These are phyloP conservation scores for Sesbania bispinosa DNA, from an alignment of 306 rosid genomes.

Conservation along the genomic window DNA sequence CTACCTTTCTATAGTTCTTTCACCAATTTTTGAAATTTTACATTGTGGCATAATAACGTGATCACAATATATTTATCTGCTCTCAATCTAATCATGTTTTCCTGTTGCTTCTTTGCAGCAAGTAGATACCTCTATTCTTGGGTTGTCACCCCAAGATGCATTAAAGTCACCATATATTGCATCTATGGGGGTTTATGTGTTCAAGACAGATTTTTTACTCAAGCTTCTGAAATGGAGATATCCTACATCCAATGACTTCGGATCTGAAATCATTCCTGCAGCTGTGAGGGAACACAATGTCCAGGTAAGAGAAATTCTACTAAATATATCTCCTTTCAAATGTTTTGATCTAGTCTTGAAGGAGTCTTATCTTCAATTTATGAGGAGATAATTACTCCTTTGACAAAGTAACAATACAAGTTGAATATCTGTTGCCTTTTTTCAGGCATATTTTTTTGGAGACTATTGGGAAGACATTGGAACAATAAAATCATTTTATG, in stretches of 20 bases:
- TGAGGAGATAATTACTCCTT: too few relatives aligned
- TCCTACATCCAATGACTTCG: slow-evolving; percentile 87
- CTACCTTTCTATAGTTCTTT: background rate
- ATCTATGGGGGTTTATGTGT: slow-evolving; percentile 89
- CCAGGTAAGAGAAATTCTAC: slow-evolving; percentile 53
- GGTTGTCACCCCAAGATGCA: slow-evolving; percentile 66
- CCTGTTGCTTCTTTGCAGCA: slow-evolving; percentile 56
- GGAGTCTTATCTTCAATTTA: background rate
- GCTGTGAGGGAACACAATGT: slow-evolving; percentile 70
- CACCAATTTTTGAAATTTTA: background rate
- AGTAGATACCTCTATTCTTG: slow-evolving; percentile 65
- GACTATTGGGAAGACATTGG: slow-evolving; percentile 99
- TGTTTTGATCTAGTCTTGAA: slow-evolving; percentile 11
- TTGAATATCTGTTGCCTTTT: slow-evolving; percentile 13
- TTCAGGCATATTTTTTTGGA: slow-evolving; percentile 67
- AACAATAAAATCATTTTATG: slow-evolving; percentile 67
- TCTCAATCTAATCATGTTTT: background rate
- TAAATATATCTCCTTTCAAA: background rate
- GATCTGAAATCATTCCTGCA: slow-evolving; percentile 95
- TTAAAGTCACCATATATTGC: slow-evolving; percentile 69
- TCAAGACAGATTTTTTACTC: slow-evolving; percentile 71
- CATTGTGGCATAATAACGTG: background rate
- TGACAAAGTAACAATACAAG: background rate
- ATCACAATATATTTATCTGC: background rate
- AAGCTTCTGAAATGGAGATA: slow-evolving; percentile 81